phyloP scores from a whole-genome alignment of 2,329 filamentous ascomycete genomes.

The Phialophora verrucosa region DNA sequence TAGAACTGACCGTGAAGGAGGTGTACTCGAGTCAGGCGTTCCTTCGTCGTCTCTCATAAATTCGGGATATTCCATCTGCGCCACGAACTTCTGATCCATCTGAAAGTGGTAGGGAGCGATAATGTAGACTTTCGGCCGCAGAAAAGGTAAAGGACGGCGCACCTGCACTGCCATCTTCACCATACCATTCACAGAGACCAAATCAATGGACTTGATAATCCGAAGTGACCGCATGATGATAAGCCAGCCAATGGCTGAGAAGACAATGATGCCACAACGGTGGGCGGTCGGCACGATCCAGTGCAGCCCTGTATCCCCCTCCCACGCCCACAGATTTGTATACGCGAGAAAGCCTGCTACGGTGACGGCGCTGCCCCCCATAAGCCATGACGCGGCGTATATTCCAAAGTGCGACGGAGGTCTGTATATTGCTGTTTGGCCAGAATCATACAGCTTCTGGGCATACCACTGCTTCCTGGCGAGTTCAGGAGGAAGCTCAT shows the following conservation, averaged over 20 bases:
- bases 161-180: slow-evolving; percentile 31
- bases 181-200: slow-evolving; percentile 23
- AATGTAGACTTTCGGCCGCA: slow-evolving; percentile 28
- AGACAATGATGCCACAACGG: slow-evolving; percentile 28
- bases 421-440: slow-evolving; percentile 28
- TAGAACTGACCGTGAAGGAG: neutral
- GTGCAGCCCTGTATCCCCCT: slow-evolving; percentile 17
- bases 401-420: slow-evolving; percentile 32
- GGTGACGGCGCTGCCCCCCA: slow-evolving; percentile 24
- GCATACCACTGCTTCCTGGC: slow-evolving; percentile 30
- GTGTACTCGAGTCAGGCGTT: neutral
- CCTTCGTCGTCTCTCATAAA: slow-evolving; percentile 14
- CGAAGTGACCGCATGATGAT: slow-evolving; percentile 28
- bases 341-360: slow-evolving; percentile 28
- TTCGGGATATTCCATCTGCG: slow-evolving; percentile 29
- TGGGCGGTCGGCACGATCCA: slow-evolving; percentile 28
- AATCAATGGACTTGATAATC: slow-evolving; percentile 30
- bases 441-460: slow-evolving; percentile 28
- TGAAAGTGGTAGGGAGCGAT: slow-evolving; percentile 30
- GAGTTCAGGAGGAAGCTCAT: slow-evolving; percentile 18
- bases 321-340: slow-evolving; percentile 25
- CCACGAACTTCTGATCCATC: slow-evolving; percentile 29
- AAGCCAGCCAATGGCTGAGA: slow-evolving; percentile 26
- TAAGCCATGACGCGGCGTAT: slow-evolving; percentile 27
- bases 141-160: slow-evolving; percentile 30